Percentiles rank a stretch among this genome's conserved stretches.
Evolutionary conservation across 164 flowering plant species (phyloP).

Genomic region (Saururus chinensis): DNA sequence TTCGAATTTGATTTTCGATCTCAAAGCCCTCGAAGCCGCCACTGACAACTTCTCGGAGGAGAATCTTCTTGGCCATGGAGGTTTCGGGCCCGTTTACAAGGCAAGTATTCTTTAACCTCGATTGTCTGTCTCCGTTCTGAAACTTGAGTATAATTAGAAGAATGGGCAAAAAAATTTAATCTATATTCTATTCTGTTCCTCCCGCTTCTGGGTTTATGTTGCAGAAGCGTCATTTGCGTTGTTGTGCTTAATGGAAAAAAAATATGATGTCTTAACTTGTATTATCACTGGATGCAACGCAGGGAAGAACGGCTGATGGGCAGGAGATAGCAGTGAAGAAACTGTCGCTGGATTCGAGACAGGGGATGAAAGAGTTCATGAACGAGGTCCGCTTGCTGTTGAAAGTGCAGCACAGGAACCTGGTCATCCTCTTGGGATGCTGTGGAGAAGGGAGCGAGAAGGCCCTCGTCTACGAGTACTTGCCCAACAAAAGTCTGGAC

Average conservation of each 20-base stretch:
- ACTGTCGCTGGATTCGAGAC: slow-evolving; percentile 11
- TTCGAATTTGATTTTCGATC: slow-evolving; percentile 40
- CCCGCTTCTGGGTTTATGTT: no score
- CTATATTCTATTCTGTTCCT: no score
- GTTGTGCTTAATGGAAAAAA: no score
- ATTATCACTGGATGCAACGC: neutral
- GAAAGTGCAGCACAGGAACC: slow-evolving; percentile 18
- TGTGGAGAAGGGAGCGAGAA: slow-evolving; percentile 15
- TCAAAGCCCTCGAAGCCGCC: slow-evolving; percentile 45
- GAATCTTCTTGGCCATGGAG: slow-evolving; percentile 73
- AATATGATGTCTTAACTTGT: neutral
- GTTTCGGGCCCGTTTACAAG: slow-evolving; percentile 86
- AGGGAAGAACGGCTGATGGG: slow-evolving; percentile 16
- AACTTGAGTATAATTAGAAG: no score
- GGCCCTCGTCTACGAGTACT: slow-evolving; percentile 18
- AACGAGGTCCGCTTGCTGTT: slow-evolving; percentile 16
- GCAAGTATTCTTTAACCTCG: slow-evolving; percentile 13
- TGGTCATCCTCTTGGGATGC: slow-evolving; percentile 18
- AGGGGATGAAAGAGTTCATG: slow-evolving; percentile 16
- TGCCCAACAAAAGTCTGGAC: slow-evolving; percentile 17
- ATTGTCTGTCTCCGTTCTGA: no score
- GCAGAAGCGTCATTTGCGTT: no score
- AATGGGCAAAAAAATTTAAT: no score
- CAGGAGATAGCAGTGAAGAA: slow-evolving; percentile 21
- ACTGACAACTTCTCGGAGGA: slow-evolving; percentile 67